A percentile compares a stretch with the other conserved stretches of the same genome.
phyloP scores from a whole-genome alignment of 345 rosid species.

The Capsella bursapastoris region DNA sequence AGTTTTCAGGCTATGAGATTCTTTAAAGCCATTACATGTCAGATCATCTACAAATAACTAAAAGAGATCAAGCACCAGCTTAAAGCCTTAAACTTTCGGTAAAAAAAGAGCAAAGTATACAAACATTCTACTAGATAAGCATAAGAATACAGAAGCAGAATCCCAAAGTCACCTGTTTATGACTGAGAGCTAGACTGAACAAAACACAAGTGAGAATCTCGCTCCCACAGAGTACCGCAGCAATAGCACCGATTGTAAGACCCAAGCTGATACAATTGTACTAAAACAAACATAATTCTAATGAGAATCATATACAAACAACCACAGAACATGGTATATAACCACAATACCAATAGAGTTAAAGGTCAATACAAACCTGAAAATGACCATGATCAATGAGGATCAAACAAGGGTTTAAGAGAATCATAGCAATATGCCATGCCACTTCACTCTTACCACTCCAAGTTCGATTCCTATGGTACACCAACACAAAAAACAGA shows the following conservation, averaged over 20 bases:
- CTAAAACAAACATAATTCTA: slow-evolving; percentile 52
- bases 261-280: slow-evolving; percentile 97
- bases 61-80: not conserved
- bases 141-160: not conserved
- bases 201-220: slow-evolving; percentile 67
- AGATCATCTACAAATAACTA: slow-evolving; percentile 12
- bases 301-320: slow-evolving; percentile 27
- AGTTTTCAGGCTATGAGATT: slow-evolving; percentile 8
- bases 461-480: slow-evolving; percentile 40
- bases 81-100: not conserved
- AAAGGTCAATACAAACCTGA: slow-evolving; percentile 61
- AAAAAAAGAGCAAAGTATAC: not conserved
- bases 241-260: slow-evolving; percentile 75
- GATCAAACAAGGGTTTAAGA: slow-evolving; percentile 82
- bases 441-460: slow-evolving; percentile 52
- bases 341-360: not conserved
- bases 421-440: slow-evolving; percentile 76
- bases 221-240: slow-evolving; percentile 69
- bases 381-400: slow-evolving; percentile 96
- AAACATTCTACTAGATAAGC: slow-evolving; percentile 1
- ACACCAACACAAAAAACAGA: slow-evolving; percentile 63
- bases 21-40: not conserved
- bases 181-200: slow-evolving; percentile 88
- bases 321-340: not conserved
- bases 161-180: slow-evolving; percentile 72